A percentile compares a stretch with the other conserved stretches of the same genome.
These are phyloP conservation scores for Carex myosuroides DNA, from an alignment of 176 grass and related monocot genomes.

Conservation along the genomic window DNA sequence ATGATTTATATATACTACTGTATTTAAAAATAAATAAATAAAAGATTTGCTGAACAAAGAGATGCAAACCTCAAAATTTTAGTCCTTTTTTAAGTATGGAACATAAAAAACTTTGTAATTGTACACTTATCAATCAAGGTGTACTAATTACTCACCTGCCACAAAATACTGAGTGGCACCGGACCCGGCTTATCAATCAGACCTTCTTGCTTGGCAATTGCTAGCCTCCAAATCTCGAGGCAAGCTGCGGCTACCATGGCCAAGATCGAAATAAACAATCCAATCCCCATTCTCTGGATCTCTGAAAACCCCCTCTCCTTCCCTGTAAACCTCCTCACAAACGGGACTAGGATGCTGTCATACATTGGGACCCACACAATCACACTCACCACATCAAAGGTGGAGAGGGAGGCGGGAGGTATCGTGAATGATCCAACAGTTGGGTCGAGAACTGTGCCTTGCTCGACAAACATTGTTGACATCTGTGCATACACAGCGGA, in stretches of 20 bases:
- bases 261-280: constrained; percentile 64
- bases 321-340: constrained; percentile 72
- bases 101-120: neutral
- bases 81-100: neutral
- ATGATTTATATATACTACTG: neutral
- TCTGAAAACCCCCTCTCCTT: constrained; percentile 68
- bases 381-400: constrained; percentile 69
- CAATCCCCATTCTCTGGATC: constrained; percentile 83
- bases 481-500: constrained; percentile 78
- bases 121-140: neutral
- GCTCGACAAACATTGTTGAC: constrained; percentile 87
- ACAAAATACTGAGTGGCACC: constrained; percentile 75
- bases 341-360: constrained; percentile 53
- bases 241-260: constrained; percentile 60
- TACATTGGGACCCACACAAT: constrained; percentile 75
- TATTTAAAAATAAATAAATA: neutral
- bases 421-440: constrained; percentile 65
- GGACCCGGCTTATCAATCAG: constrained; percentile 52
- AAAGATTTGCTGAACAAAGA: too few relatives aligned
- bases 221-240: constrained; percentile 58
- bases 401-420: constrained; percentile 79
- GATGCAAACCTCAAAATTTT: neutral
- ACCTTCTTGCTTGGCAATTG: constrained; percentile 34
- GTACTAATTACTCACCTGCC: constrained; percentile 32
- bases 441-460: constrained; percentile 76